Percentiles rank a stretch among this genome's conserved stretches.
These are phyloP conservation scores for Eucalyptus marginata DNA, from an alignment of 345 rosid species.

Conservation along the genomic window DNA sequence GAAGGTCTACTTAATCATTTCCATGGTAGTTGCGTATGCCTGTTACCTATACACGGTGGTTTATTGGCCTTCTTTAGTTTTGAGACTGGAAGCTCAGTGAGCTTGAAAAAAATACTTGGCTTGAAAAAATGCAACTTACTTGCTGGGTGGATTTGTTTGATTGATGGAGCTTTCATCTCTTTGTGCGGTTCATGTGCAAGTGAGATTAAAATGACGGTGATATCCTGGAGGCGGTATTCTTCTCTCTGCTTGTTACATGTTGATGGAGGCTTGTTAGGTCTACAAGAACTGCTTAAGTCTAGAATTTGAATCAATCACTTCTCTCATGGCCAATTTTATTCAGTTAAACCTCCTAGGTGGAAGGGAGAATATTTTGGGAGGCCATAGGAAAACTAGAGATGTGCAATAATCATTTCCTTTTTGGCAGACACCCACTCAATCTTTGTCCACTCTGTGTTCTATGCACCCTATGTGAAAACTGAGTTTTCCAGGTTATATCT, in stretches of 20 bases:
- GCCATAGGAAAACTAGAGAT: not conserved
- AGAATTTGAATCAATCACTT: not conserved
- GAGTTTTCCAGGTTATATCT: not conserved
- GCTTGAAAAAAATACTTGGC: not conserved
- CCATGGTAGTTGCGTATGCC: not conserved
- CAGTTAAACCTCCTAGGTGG: not conserved
- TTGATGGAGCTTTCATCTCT: not conserved
- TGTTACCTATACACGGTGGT: not conserved
- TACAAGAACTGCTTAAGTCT: not conserved
- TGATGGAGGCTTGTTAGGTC: not conserved
- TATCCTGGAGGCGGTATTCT: not conserved
- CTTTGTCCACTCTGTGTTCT: not conserved
- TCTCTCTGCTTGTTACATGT: not conserved
- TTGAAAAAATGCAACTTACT: not conserved
- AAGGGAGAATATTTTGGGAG: not conserved
- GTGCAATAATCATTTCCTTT: too few species aligned
- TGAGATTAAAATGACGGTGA: not conserved
- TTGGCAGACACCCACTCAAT: not conserved
- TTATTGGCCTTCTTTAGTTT: not conserved
- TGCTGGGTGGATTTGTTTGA: not conserved
- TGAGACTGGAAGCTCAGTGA: not conserved
- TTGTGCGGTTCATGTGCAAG: not conserved
- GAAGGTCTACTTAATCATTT: not conserved
- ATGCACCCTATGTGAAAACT: not conserved
- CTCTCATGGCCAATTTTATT: not conserved